Evolutionary conservation across 805 yeast species (phyloP), one percentile per base, ranked within the genome.

Genomic region (Blastobotrys robertii): DNA sequence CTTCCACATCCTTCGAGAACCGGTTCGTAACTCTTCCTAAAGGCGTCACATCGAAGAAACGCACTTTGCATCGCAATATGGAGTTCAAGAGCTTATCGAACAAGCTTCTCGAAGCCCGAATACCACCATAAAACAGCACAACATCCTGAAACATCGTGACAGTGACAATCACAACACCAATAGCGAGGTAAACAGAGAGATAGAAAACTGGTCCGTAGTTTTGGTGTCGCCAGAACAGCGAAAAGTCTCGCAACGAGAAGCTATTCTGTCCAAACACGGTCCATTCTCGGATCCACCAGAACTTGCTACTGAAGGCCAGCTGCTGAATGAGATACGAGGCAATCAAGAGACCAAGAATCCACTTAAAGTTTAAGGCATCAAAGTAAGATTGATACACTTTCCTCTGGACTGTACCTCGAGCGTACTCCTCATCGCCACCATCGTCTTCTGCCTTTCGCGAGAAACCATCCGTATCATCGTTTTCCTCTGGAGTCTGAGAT

Each of bases 31-130:
- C 84, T 62, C 97, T 79, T 29, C 98, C 98, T 52, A 83, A 74
- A 8, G 98, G 97, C 3, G 97, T 90, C n/a, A 92, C 73, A 58
- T 90, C 97, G 62, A 88, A 90, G 64, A 92, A 90, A 55, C 96
- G 74, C 50, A 86, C 68, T 49, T 73, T 81, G 2, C 97, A 92
- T 46, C 81, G 73, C 58, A 88, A 60, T 32, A 86, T 79, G n/a
- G 72, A 73, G 13, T 66, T 59, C 55, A 88, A 69, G 12, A 87
- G 73, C 30, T 68, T 67, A 46, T 71, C 69, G 63, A 90, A 90
- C 46, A 90, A 73, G 50, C 69, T 69, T 56, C 81, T 76, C 2
- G 97, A 81, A 8, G 95, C 96, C 35, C 69, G 64, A 32, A 88
- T 65, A 53, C 95, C 90, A 44, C 83, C 79, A 57, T 74, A 81